A percentile compares a stretch with the other conserved stretches of the same genome.
Evolutionary conservation across 1,139 yeast species (phyloP).

Genomic region (Pneumocystis canis): DNA sequence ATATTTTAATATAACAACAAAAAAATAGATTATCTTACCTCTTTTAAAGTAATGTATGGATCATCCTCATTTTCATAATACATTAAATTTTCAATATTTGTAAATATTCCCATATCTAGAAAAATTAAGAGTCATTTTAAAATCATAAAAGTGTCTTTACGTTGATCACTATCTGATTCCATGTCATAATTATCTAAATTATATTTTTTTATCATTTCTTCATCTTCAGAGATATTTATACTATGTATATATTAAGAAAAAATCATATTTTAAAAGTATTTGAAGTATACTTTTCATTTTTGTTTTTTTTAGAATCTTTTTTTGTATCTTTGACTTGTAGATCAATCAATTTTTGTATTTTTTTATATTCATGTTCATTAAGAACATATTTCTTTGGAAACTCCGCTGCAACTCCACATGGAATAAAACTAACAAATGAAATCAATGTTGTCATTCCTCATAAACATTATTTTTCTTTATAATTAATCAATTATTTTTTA

Average conservation of each 20-base stretch:
- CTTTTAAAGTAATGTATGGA: constrained; percentile 55
- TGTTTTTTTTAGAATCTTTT: constrained; percentile 32
- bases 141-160: constrained; percentile 17
- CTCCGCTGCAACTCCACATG: constrained; percentile 88
- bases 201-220: constrained; percentile 42
- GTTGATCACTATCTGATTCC: constrained; percentile 64
- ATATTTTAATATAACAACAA: constrained; percentile 21
- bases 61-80: constrained; percentile 50
- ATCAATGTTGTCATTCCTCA: constrained; percentile 39
- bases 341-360: constrained; percentile 75
- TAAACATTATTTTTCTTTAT: background rate
- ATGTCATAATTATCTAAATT: constrained; percentile 73
- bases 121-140: background rate
- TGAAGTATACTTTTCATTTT: constrained; percentile 20
- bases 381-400: constrained; percentile 80
- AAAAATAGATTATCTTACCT: constrained; percentile 27
- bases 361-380: constrained; percentile 82
- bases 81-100: constrained; percentile 33
- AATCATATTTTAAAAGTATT: background rate
- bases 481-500: constrained; percentile 21
- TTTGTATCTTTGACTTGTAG: constrained; percentile 65
- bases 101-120: constrained; percentile 23
- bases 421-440: constrained; percentile 90
- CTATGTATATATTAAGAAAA: background rate
- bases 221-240: constrained; percentile 16